Evolutionary conservation across 2,329 filamentous ascomycete genomes (phyloP), one percentile per base, ranked within the genome.

Genomic region (Clonostachys chloroleuca): DNA sequence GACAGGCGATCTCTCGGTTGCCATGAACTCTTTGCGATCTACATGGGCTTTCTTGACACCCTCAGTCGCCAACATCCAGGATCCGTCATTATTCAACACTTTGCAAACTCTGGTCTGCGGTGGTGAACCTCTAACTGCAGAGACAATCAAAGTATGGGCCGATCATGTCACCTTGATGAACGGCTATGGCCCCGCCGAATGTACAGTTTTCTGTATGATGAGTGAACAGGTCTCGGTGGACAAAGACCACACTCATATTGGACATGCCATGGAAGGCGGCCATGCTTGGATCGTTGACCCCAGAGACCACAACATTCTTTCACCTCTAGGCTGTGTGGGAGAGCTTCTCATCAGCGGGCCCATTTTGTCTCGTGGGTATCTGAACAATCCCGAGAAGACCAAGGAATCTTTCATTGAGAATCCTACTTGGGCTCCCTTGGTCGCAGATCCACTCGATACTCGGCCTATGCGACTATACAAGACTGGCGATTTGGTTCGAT

Each of bases 401-500:
- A 47, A 60, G 48, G 12, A 49, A 3, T 50, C 52, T 4, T 44
- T 48, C 17, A 18, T 45, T 12, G 40, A n/a, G 7, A 37, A 30
- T 16, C 33, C 41, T 12, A 13, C 14, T n/a, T 52, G 30, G 17
- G 20, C 46, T 16, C 42, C 42, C 33, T 30, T 30, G 24, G 24
- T 30, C 8, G 24, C 24, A 30, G 24, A 10, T 30, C 24, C 24
- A 30, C 24, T 30, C 40, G 46, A 5, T 42, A 45, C 12, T 37
- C 41, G n/a, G 20, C 18, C 13, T 36, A 45, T 20, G 30, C 59
- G 57, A 5, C 48, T 68, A 2, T 77, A 76, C 54, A 70, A 69
- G 48, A 75, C 74, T 1, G 74, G 74, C 8, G 74, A 78, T 49
- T 58, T 78, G 16, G 74, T 62, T 1, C 60, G 54, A 35, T 73